Base-by-base conservation (phyloP, 306 rosid genomes). In the Fragaria iinumae region DNA sequence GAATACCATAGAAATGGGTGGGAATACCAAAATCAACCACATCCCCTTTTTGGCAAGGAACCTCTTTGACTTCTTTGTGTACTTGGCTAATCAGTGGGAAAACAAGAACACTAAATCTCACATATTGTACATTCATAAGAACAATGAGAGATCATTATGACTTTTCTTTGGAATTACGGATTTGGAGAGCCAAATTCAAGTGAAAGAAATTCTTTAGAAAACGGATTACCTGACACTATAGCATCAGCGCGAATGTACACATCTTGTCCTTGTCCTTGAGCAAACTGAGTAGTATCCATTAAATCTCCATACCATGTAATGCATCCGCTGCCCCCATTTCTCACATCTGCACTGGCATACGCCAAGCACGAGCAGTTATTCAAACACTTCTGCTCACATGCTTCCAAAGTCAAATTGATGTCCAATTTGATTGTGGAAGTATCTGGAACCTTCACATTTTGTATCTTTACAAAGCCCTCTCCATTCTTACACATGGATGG, bases 351-450 rank as follows among this genome's bases (percentile, higher is more conserved):
- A 68, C 20, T 67, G 4, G 88, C 76, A 75, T 89, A 91, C 0
- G 90, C 95, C 52, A 5, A 57, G 65, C 98, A 93, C 2, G 87
- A 81, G 59, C 97, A 91, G 64, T 88, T 85, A 71, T 75, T 74
- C 79, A 88, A 75, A 50, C 97, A 91, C 77, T 75, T 82, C 49
- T 36, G 16, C 67, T 66, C 49, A 64, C 97, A 90, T 8, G 68
- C 86, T 14, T 76, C 74, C 36, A 79, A 45, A 7, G 78, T 81
- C 78, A 77, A 66, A 23, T 73, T 86, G 77, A 0, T 62, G 0
- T 72, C 77, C 2, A n/a, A 79, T 74, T 3, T 71, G 39, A 84
- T 87, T 1, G 14, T 10, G 5, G 91, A 82, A 12, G 85, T 80
- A 70, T 90, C 88, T 2, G 95, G 95, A 55, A 87, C 32, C 82